Evolutionary conservation across 2,329 filamentous ascomycete genomes (phyloP).

Genomic region (Aspergillus japonicus): DNA sequence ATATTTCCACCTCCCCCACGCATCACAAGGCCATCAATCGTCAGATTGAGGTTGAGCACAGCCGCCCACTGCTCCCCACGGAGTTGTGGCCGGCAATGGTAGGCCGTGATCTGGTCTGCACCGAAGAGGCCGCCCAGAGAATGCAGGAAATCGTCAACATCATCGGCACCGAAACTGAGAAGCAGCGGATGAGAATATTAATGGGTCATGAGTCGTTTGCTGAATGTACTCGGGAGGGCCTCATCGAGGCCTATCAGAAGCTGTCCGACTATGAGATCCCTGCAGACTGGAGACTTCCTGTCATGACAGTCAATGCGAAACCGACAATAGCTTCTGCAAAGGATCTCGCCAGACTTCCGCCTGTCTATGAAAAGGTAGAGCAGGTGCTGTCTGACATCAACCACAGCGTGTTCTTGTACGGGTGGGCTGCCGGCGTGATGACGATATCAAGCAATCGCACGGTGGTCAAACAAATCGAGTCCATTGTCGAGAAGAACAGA

Average conservation of each 20-base stretch:
- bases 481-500: conserved; percentile 54
- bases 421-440: conserved; percentile 63
- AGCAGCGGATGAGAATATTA: conserved; percentile 58
- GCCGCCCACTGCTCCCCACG: conserved; percentile 59
- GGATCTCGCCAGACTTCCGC: conserved; percentile 45
- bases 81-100: conserved; percentile 63
- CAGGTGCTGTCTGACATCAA: conserved; percentile 61
- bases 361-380: conserved; percentile 44
- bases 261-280: conserved; percentile 58
- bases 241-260: conserved; percentile 40
- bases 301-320: conserved; percentile 55
- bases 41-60: conserved; percentile 64
- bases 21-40: conserved; percentile 61
- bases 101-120: conserved; percentile 62
- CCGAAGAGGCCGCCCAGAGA: conserved; percentile 61
- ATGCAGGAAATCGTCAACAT: conserved; percentile 66
- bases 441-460: conserved; percentile 71
- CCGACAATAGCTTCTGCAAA: conserved; percentile 36
- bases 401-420: conserved; percentile 67
- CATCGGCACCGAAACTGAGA: conserved; percentile 63
- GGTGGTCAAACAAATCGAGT: conserved; percentile 65
- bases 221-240: conserved; percentile 30
- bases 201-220: conserved; percentile 49
- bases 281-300: conserved; percentile 58
- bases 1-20: conserved; percentile 48